Evolutionary conservation across 2,329 filamentous ascomycete species (phyloP), one percentile per base, ranked within the genome.

Genomic region (Colletotrichum eleusines): DNA sequence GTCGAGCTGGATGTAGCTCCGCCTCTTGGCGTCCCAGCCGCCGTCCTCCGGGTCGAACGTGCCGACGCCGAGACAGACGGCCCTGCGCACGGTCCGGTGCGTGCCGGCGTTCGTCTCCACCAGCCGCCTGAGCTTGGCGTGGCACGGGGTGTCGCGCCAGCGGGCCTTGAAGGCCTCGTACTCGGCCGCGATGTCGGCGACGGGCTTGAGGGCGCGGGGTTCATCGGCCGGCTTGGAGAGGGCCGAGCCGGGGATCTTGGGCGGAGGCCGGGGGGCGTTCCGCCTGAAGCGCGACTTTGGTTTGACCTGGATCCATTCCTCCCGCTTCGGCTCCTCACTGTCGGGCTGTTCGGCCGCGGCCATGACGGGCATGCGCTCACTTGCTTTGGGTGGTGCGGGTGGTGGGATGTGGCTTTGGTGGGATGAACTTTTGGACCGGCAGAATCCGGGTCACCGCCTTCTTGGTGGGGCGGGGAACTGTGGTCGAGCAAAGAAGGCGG

Each of bases 51-150:
- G 85, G 61, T 89, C 86, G 71, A 89, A 89, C 0, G 86, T 82
- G 2, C 88, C 88, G 2, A 87, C 78, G 0, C 88, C 88, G 6
- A 90, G 81, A 70, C 87, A 89, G 7, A 90, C 74, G 1, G 87
- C 88, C 20, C 77, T 79, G 1, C 76, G 78, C 44, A 84, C 75
- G 28, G 26, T n/a, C 67, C 74, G 46, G 74, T 73, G 18, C 33
- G 53, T 1, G 66, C 46, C 4, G 20, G 72, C 74, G 8, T 78
- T 76, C 0, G 72, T 67, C 0, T 74, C 64, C 5, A 87, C 61
- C 4, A 84, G 73, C 0, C 76, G 73, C 6, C 76, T 74, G 4
- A 89, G 77, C 8, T 73, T 72, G 1, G 66, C 59, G 73, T 78
- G 81, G 28, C 74, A 75, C 0, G 74, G 40, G 1, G 76, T 77